Evolutionary conservation across 352 stramenopile species (phyloP).

Genomic region (Globisporangium takayamanum): DNA sequence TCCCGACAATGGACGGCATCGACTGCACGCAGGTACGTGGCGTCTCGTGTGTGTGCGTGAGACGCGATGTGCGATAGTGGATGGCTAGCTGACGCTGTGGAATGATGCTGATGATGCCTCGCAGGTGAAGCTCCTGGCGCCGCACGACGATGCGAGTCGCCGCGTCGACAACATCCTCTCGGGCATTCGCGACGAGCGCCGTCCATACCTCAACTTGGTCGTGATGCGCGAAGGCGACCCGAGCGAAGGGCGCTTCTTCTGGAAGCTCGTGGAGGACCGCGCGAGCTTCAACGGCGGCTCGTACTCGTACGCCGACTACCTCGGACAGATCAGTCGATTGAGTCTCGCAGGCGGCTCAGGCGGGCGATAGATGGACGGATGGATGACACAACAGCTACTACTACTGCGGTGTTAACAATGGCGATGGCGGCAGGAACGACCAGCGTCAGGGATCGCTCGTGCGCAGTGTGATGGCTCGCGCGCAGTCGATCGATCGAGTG

Average conservation of each 20-base stretch:
- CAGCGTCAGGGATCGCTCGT: no score
- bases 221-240: conserved; percentile 94
- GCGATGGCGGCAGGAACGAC: no score
- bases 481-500: no score
- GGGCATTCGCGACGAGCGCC: conserved; percentile 84
- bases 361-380: conserved; percentile 47
- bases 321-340: conserved; percentile 84
- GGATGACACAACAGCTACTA: no score
- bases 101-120: neutral
- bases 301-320: conserved; percentile 98
- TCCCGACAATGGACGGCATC: conserved; percentile 91
- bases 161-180: conserved; percentile 86
- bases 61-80: no score
- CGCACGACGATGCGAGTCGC: conserved; percentile 77
- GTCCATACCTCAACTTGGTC: conserved; percentile 77
- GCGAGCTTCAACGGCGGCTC: conserved; percentile 95
- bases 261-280: conserved; percentile 97
- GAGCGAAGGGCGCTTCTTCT: conserved; percentile 93
- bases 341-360: conserved; percentile 32
- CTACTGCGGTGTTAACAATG: no score
- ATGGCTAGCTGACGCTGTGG: neutral
- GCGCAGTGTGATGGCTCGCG: no score
- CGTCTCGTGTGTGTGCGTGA: neutral
- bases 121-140: conserved; percentile 71
- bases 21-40: conserved; percentile 77